Conservation (phyloP, 495 filamentous ascomycete species). For the Neurospora pannonica region DNA sequence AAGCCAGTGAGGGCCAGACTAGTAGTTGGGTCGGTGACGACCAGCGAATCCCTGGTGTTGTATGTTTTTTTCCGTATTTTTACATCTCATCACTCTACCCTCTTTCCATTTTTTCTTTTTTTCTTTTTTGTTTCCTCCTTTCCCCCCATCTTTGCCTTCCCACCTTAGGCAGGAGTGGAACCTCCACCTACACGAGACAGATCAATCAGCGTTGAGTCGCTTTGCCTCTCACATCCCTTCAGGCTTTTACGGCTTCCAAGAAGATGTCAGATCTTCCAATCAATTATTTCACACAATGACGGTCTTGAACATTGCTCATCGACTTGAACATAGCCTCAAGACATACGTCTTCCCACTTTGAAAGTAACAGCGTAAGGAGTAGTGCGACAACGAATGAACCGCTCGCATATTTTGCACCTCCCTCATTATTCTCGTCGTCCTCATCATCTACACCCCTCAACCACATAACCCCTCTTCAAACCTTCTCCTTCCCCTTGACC, state of each 20-base stretch:
- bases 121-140: too few species aligned
- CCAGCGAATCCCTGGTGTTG: conserved; percentile 31
- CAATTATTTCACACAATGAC: too few species aligned
- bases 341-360: neutral
- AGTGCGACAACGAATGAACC: neutral
- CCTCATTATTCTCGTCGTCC: neutral
- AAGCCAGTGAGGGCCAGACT: conserved; percentile 14
- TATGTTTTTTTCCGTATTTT: conserved; percentile 22
- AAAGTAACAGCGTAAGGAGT: neutral
- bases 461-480: neutral
- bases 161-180: too few species aligned
- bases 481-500: conserved; percentile 7
- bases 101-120: too few species aligned
- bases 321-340: neutral
- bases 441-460: neutral
- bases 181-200: too few species aligned
- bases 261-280: too few species aligned
- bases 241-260: too few species aligned
- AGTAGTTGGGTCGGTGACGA: conserved; percentile 32
- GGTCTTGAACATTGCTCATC: too few species aligned
- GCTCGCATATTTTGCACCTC: neutral
- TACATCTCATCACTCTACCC: too few species aligned
- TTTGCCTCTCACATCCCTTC: too few species aligned
- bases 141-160: too few species aligned
- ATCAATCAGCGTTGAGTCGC: too few species aligned